A percentile compares a stretch with the other conserved stretches of the same genome.
phyloP scores from a whole-genome alignment of 257 asterid genomes.

The Rauvolfia tetraphylla region DNA sequence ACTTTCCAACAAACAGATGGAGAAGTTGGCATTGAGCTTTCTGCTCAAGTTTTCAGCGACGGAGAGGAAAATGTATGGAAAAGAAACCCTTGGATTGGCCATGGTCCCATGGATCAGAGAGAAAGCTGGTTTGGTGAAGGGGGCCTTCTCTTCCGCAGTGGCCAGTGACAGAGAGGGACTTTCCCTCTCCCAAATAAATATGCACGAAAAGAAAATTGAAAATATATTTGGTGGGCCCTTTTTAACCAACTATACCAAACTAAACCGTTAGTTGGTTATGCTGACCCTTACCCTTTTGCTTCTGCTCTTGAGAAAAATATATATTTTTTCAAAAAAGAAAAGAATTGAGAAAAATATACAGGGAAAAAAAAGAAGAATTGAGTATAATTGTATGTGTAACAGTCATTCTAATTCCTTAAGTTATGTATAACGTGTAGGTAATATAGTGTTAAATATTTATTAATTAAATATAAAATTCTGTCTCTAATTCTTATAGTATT shows the following conservation, averaged over 20 bases:
- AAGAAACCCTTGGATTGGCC: neutral
- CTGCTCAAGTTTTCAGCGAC: neutral
- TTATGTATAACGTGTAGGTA: too few relatives aligned
- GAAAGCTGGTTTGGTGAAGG: neutral
- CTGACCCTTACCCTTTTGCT: too few relatives aligned
- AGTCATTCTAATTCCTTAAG: too few relatives aligned
- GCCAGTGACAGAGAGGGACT: neutral
- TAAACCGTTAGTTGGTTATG: neutral
- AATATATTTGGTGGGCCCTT: neutral
- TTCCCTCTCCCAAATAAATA: neutral
- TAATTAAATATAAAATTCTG: too few relatives aligned
- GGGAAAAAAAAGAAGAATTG: too few relatives aligned
- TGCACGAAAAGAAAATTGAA: neutral
- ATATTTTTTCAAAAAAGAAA: too few relatives aligned
- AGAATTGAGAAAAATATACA: too few relatives aligned
- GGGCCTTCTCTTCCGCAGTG: neutral
- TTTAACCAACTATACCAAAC: neutral
- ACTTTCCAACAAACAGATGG: slow-evolving; percentile 43
- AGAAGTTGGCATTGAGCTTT: neutral
- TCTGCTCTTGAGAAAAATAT: too few relatives aligned
- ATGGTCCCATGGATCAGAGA: neutral
- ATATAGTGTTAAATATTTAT: too few relatives aligned
- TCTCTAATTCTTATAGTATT: too few relatives aligned
- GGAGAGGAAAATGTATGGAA: neutral
- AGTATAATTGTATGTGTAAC: too few relatives aligned